A percentile compares a stretch with the other conserved stretches of the same genome.
These are phyloP conservation scores for Shiraia sp. DNA, from an alignment of 2,329 filamentous ascomycete genomes.

Conservation along the genomic window DNA sequence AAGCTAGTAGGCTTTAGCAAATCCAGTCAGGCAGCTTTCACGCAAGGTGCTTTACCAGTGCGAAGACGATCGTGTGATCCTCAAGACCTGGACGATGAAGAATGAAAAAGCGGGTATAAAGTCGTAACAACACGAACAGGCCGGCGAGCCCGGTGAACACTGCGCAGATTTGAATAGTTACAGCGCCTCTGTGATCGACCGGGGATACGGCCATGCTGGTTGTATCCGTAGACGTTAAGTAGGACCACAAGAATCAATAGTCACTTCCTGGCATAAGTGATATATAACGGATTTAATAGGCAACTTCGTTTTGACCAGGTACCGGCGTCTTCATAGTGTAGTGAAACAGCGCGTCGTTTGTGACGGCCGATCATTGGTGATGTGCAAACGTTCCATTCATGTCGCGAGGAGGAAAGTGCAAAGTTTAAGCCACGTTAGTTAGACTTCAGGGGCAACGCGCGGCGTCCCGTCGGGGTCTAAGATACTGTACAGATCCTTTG, in stretches of 20 bases:
- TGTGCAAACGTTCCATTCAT: no score
- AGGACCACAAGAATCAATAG: background rate
- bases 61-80: slow-evolving; percentile 30
- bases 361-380: no score
- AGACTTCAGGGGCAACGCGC: no score
- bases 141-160: slow-evolving; percentile 32
- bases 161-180: slow-evolving; percentile 26
- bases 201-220: slow-evolving; percentile 1
- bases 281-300: no score
- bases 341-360: no score
- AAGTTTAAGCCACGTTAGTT: no score
- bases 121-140: slow-evolving; percentile 25
- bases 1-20: slow-evolving; percentile 16
- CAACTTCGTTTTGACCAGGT: no score
- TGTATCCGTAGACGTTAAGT: background rate
- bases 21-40: background rate
- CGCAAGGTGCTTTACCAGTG: slow-evolving; percentile 22
- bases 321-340: no score
- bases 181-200: slow-evolving; percentile 26
- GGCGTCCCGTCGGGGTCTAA: no score
- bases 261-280: no score
- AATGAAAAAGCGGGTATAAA: slow-evolving; percentile 37
- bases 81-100: slow-evolving; percentile 34
- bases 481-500: no score
- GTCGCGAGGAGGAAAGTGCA: no score